Conservation (phyloP, 768 basidiomycete genomes). For the Clitopilus hobsonii region DNA sequence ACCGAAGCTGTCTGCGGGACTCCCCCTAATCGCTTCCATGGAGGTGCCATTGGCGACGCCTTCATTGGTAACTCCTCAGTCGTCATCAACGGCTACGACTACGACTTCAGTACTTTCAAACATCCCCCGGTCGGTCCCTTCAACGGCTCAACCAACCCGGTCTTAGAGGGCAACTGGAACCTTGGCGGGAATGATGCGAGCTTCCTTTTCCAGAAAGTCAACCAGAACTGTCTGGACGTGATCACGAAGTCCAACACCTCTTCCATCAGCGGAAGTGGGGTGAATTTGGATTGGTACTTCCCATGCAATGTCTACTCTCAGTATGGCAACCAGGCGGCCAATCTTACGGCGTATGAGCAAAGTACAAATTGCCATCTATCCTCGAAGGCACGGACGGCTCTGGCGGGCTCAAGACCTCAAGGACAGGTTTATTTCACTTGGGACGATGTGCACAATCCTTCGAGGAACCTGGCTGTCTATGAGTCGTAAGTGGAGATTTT, state of each 20-base stretch:
- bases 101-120: constrained; percentile 83
- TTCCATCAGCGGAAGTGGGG: constrained; percentile 60
- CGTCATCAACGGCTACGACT: constrained; percentile 92
- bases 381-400: constrained; percentile 42
- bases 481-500: constrained; percentile 64
- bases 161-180: constrained; percentile 71
- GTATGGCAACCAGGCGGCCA: constrained; percentile 52
- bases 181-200: constrained; percentile 86
- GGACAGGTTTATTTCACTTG: constrained; percentile 95
- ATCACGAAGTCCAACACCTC: constrained; percentile 71
- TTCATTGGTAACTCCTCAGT: constrained; percentile 74
- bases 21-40: constrained; percentile 78
- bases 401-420: constrained; percentile 46
- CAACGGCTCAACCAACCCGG: constrained; percentile 78
- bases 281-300: constrained; percentile 88
- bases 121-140: constrained; percentile 77
- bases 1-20: constrained; percentile 90
- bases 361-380: constrained; percentile 71
- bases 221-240: constrained; percentile 73
- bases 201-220: constrained; percentile 93
- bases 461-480: constrained; percentile 87
- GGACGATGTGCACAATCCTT: constrained; percentile 68
- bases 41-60: constrained; percentile 68
- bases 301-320: constrained; percentile 92
- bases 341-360: constrained; percentile 64